Base-by-base conservation (phyloP, 2,329 filamentous ascomycete species). In the Pseudogymnoascus sp. region DNA sequence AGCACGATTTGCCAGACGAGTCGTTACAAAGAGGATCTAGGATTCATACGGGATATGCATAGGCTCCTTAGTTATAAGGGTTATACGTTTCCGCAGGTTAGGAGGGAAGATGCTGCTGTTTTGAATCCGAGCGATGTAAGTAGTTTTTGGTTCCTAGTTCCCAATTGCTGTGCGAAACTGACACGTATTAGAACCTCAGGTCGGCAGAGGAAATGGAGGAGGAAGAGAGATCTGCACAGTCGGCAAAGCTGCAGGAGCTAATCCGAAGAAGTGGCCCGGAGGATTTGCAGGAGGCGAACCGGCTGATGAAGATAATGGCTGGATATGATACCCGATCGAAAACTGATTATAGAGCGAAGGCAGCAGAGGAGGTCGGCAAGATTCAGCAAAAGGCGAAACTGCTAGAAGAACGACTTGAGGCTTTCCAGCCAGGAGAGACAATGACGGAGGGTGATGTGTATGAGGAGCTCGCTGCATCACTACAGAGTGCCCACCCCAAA, bases 171-270 rank as follows among this genome's bases (percentile, higher is more conserved):
- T 17, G 38, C 23, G 50, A 19, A 63, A 64, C 72, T 77, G 67
- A 78, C 69, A 31, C 33, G 21, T 23, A 60, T 9, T 73, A 96
- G 91, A 96, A 95, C 72, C 83, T 99, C 50, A 92, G 96, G 77
- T 97, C 93, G 0, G 92, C 91, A 23, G 95, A 99, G 72, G 95
- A 99, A 74, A 97, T 99, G 93, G 95, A 99, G 73, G 91, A 96
- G 71, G 95, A 99, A 76, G 95, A 99, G 74, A 85, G 85, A 64
- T 91, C 93, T 70, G 93, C 93, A 2, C 95, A 99, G 73, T 96
- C 92, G 2, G 95, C 95, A n/a, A 99, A 99, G 77, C 82, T 99
- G 17, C 95, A 99, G 74, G 95, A 99, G 77, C 81, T 99, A 62
- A 97, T 99, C 73, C 88, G 95, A 65, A 83, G 95, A 68, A 95